Percentiles rank a stretch among this genome's conserved stretches.
Evolutionary conservation across 2,329 filamentous ascomycete genomes (phyloP).

Genomic region (Cytospora paraplurivora): DNA sequence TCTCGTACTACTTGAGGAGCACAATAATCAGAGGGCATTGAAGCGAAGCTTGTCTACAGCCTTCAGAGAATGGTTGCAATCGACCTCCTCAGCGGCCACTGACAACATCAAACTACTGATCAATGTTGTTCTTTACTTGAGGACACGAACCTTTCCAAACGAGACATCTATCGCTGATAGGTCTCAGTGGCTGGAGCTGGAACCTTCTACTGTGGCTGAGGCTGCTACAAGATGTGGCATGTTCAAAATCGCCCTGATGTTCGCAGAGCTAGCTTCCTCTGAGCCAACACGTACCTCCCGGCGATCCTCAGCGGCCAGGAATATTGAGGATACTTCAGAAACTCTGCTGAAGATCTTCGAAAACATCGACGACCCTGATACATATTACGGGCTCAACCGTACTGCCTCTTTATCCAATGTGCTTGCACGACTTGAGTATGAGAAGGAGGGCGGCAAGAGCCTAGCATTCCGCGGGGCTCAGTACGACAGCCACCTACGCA

Average conservation of each 20-base stretch:
- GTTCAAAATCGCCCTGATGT: constrained; percentile 82
- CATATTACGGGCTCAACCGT: constrained; percentile 89
- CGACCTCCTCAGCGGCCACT: constrained; percentile 47
- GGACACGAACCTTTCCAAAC: constrained; percentile 72
- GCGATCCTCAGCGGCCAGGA: constrained; percentile 62
- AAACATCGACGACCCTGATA: constrained; percentile 92
- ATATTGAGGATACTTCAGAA: constrained; percentile 58
- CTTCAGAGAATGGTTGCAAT: constrained; percentile 64
- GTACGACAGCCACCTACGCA: constrained; percentile 80
- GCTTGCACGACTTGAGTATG: constrained; percentile 82
- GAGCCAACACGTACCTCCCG: constrained; percentile 61
- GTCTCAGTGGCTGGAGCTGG: constrained; percentile 81
- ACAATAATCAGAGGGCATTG: constrained; percentile 60
- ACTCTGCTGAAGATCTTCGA: constrained; percentile 82
- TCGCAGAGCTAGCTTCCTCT: constrained; percentile 72
- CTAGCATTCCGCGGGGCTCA: constrained; percentile 89
- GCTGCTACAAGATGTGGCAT: constrained; percentile 79
- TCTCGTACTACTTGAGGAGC: constrained; percentile 70
- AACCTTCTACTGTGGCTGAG: constrained; percentile 68
- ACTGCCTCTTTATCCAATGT: constrained; percentile 75
- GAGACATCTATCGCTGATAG: constrained; percentile 81
- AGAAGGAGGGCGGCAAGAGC: constrained; percentile 83
- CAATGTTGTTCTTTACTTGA: constrained; percentile 82
- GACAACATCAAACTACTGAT: constrained; percentile 73
- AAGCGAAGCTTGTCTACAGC: constrained; percentile 67